phyloP scores from a whole-genome alignment of 768 basidiomycete genomes.

The Hypsizygus marmoreus region DNA sequence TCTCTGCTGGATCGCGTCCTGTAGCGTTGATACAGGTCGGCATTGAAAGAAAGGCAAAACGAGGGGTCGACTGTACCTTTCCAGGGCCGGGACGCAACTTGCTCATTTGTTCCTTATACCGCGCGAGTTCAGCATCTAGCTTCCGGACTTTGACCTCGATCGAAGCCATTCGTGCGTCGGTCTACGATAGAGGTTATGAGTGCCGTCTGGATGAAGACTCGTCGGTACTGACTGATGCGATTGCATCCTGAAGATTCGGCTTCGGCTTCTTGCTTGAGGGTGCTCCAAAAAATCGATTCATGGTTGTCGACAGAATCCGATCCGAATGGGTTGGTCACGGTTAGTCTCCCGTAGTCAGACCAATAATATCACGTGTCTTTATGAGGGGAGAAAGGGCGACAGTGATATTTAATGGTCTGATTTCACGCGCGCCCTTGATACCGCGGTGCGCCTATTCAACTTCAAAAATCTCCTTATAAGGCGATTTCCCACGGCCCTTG shows the following conservation, averaged over 20 bases:
- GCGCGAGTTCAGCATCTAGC: constrained; percentile 86
- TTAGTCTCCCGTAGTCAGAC: no score
- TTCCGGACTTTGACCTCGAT: constrained; percentile 98
- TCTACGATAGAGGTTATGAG: constrained; percentile 48
- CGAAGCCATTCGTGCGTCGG: constrained; percentile 80
- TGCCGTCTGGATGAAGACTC: constrained; percentile 6
- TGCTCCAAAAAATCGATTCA: constrained; percentile 87
- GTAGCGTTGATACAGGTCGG: constrained; percentile 4
- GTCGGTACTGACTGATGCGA: constrained; percentile 64
- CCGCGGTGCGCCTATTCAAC: no score
- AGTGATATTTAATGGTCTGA: no score
- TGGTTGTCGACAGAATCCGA: constrained; percentile 2
- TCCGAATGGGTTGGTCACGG: no score
- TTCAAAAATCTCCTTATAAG: no score
- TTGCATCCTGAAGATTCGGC: constrained; percentile 89
- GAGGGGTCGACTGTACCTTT: constrained; percentile 60
- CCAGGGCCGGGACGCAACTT: constrained; percentile 93
- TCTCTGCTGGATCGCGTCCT: constrained; percentile 94
- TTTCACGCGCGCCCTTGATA: no score
- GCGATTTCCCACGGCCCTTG: no score
- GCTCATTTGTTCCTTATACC: constrained; percentile 96
- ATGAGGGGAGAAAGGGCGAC: no score
- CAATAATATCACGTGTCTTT: no score
- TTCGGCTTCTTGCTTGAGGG: constrained; percentile 82
- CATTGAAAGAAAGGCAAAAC: neutral